Percentiles rank a stretch among this genome's conserved stretches.
phyloP scores from a whole-genome alignment of 495 filamentous ascomycete genomes.

The Penicillium maclennaniae region DNA sequence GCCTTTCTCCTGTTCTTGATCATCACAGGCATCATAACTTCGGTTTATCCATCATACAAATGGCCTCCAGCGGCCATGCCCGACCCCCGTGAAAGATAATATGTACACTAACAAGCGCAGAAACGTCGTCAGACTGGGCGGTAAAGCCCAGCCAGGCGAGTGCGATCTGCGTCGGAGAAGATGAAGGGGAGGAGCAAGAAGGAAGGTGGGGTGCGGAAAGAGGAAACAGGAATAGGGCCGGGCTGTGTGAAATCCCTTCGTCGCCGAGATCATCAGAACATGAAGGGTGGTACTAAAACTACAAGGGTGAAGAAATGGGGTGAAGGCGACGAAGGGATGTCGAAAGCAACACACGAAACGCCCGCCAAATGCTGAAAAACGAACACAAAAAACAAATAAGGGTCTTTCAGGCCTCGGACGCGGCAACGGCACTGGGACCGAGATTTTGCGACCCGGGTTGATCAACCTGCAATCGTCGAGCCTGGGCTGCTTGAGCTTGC shows the following conservation, averaged over 20 bases:
- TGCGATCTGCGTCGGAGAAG: slow-evolving; percentile 22
- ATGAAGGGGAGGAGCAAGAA: slow-evolving; percentile 13
- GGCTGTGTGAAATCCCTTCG: slow-evolving; percentile 24
- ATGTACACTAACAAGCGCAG: slow-evolving; percentile 44
- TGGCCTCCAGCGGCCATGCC: slow-evolving; percentile 8
- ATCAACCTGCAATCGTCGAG: slow-evolving; percentile 38
- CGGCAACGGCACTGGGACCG: slow-evolving; percentile 29
- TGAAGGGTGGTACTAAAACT: slow-evolving; percentile 35
- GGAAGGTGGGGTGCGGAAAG: slow-evolving; percentile 20
- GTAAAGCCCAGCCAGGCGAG: not conserved
- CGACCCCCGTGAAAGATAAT: slow-evolving; percentile 22
- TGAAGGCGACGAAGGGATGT: slow-evolving; percentile 17
- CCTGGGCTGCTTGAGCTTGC: slow-evolving; percentile 42
- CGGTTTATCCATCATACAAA: slow-evolving; percentile 39
- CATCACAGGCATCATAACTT: slow-evolving; percentile 42
- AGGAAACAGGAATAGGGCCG: slow-evolving; percentile 17
- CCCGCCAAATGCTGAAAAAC: slow-evolving; percentile 38
- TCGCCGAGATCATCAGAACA: slow-evolving; percentile 23
- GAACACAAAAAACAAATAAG: slow-evolving; percentile 19
- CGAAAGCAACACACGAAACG: slow-evolving; percentile 27
- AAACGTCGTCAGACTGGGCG: not conserved
- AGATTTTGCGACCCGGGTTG: slow-evolving; percentile 37
- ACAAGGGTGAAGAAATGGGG: slow-evolving; percentile 27
- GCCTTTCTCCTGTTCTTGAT: slow-evolving; percentile 30
- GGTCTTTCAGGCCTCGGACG: slow-evolving; percentile 36